Conservation (phyloP, 257 asterid species). For the Ilex aquifolium region DNA sequence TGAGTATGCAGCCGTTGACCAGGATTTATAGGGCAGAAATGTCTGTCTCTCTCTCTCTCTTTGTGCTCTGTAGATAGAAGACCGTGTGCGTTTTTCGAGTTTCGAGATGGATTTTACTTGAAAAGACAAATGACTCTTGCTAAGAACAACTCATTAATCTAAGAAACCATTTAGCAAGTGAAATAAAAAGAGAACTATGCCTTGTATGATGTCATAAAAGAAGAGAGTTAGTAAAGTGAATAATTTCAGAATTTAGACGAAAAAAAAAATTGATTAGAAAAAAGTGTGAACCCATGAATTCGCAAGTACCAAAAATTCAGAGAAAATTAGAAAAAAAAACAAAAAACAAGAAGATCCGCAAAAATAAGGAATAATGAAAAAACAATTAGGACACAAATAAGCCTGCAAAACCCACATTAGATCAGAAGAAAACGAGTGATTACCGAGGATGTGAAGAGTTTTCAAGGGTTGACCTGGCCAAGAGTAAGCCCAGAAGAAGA, state of each 20-base stretch:
- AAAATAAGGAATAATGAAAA: too few species aligned
- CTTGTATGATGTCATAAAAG: neutral
- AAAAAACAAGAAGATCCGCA: neutral
- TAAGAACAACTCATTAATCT: neutral
- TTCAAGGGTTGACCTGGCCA: slow-evolving; percentile 8
- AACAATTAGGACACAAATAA: too few species aligned
- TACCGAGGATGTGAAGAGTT: neutral
- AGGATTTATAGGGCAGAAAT: neutral
- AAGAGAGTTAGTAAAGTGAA: neutral
- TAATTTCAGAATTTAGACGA: neutral
- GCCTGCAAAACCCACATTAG: too few species aligned
- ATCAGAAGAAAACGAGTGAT: too few species aligned
- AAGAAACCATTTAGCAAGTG: neutral
- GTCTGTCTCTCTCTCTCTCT: neutral
- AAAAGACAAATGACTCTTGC: neutral
- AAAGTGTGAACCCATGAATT: neutral
- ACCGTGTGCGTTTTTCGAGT: neutral
- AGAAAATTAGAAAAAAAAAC: neutral
- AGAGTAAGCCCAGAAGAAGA: slow-evolving; percentile 2
- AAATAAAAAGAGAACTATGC: neutral
- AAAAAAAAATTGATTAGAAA: neutral
- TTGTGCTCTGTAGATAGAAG: neutral
- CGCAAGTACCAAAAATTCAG: neutral
- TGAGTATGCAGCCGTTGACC: neutral
- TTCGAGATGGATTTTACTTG: neutral